Conservation (phyloP, 2,329 filamentous ascomycete genomes). For the Taxawa tesnikishii region DNA sequence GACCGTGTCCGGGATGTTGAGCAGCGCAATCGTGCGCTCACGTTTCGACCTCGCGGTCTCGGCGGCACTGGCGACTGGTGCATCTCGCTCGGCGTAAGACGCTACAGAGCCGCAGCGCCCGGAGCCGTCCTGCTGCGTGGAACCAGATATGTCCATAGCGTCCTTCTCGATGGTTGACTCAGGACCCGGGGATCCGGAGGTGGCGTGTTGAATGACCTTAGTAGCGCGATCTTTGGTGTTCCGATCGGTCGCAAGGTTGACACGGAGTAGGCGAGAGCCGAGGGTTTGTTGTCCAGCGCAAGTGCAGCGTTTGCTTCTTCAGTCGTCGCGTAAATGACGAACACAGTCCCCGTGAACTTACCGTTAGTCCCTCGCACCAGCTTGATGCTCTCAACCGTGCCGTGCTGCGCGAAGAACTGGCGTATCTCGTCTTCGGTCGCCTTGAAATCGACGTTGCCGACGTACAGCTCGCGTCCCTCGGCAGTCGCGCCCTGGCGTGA, state of each 20-base stretch:
- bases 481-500: slow-evolving; percentile 65
- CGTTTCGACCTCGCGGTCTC: slow-evolving; percentile 16
- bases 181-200: too few relatives aligned
- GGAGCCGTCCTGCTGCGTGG: too few relatives aligned
- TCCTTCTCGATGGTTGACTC: too few relatives aligned
- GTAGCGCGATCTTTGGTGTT: slow-evolving; percentile 8
- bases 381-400: slow-evolving; percentile 59
- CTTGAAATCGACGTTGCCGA: slow-evolving; percentile 76
- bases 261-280: slow-evolving; percentile 20
- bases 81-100: slow-evolving; percentile 14
- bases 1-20: slow-evolving; percentile 83
- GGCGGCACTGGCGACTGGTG: too few relatives aligned
- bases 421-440: slow-evolving; percentile 60
- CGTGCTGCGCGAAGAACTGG: slow-evolving; percentile 62
- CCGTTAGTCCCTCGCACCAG: slow-evolving; percentile 57
- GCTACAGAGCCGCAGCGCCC: slow-evolving; percentile 16
- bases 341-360: slow-evolving; percentile 64
- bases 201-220: slow-evolving; percentile 8
- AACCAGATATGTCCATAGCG: too few relatives aligned
- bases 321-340: slow-evolving; percentile 60
- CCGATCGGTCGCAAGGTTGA: slow-evolving; percentile 15
- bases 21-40: slow-evolving; percentile 64
- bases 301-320: slow-evolving; percentile 20
- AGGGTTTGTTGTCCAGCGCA: slow-evolving; percentile 22
- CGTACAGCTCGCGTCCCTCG: slow-evolving; percentile 78